Evolutionary conservation across 768 basidiomycete genomes (phyloP).

Genomic region (Kwoniella sp.): DNA sequence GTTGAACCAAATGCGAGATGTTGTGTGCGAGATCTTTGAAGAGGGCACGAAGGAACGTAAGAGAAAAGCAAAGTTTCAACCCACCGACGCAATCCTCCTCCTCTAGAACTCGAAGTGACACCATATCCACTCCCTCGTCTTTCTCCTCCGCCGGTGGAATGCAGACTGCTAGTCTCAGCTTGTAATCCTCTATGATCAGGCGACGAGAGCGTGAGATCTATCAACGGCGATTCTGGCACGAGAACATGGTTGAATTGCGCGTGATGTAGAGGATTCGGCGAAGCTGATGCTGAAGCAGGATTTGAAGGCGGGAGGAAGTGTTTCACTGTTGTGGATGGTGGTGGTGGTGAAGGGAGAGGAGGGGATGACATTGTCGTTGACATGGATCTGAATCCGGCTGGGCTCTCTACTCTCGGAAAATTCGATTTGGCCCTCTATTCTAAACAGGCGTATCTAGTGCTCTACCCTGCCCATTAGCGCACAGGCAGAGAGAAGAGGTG

Average conservation of each 20-base stretch:
- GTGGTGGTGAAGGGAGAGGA: background rate
- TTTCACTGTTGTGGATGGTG: background rate
- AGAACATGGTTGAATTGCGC: slow-evolving; percentile 13
- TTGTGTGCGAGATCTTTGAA: too few relatives aligned
- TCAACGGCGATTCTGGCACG: slow-evolving; percentile 17
- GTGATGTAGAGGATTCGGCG: background rate
- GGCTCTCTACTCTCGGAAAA: too few relatives aligned
- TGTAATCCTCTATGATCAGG: slow-evolving; percentile 18
- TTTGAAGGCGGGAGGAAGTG: background rate
- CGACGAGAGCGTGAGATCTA: slow-evolving; percentile 10
- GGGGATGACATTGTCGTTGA: background rate
- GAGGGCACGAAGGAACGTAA: background rate
- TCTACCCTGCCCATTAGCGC: too few relatives aligned
- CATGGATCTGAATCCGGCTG: too few relatives aligned
- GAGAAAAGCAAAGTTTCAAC: background rate
- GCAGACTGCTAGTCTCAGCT: slow-evolving; percentile 13
- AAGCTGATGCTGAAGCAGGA: background rate
- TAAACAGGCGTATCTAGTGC: too few relatives aligned
- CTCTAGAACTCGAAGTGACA: background rate
- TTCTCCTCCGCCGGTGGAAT: slow-evolving; percentile 1
- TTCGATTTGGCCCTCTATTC: too few relatives aligned
- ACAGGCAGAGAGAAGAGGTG: too few relatives aligned
- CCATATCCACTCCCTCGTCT: background rate
- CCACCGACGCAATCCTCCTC: background rate
- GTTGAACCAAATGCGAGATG: background rate